Conservation (phyloP, 2,329 filamentous ascomycete genomes). For the Xylariaceae sp. region DNA sequence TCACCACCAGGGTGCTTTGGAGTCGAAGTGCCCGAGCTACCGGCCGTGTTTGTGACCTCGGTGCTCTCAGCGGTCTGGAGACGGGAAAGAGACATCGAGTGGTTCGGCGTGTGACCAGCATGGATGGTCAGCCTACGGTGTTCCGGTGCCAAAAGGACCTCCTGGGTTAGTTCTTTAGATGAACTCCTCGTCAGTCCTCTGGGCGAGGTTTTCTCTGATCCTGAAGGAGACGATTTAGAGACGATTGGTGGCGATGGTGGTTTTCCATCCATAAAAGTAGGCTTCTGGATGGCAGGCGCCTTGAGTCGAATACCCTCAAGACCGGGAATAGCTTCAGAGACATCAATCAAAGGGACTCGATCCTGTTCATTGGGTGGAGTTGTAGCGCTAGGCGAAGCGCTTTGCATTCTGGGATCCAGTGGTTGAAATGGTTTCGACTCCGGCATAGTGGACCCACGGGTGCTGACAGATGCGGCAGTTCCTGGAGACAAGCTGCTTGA, state of each 20-base stretch:
- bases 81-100: slow-evolving; percentile 48
- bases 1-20: slow-evolving; percentile 21
- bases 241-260: slow-evolving; percentile 19
- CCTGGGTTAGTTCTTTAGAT: slow-evolving; percentile 39
- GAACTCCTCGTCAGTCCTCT: slow-evolving; percentile 20
- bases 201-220: slow-evolving; percentile 23
- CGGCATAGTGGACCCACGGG: slow-evolving; percentile 26
- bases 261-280: slow-evolving; percentile 43
- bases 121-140: slow-evolving; percentile 54
- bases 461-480: slow-evolving; percentile 16
- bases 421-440: slow-evolving; percentile 34
- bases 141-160: slow-evolving; percentile 44
- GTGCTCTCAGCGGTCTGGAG: slow-evolving; percentile 42
- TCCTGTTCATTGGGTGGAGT: slow-evolving; percentile 22
- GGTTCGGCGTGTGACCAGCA: slow-evolving; percentile 59
- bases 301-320: slow-evolving; percentile 58
- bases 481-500: slow-evolving; percentile 17
- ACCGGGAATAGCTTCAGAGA: slow-evolving; percentile 53
- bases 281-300: slow-evolving; percentile 46
- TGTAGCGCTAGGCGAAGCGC: slow-evolving; percentile 24
- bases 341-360: slow-evolving; percentile 48
- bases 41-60: slow-evolving; percentile 33
- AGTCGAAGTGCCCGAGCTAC: slow-evolving; percentile 36
- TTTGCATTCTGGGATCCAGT: slow-evolving; percentile 42
- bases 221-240: slow-evolving; percentile 25